Evolutionary conservation across 129 eudicot genomes (phyloP).

Genomic region (Cynara cardunculus): DNA sequence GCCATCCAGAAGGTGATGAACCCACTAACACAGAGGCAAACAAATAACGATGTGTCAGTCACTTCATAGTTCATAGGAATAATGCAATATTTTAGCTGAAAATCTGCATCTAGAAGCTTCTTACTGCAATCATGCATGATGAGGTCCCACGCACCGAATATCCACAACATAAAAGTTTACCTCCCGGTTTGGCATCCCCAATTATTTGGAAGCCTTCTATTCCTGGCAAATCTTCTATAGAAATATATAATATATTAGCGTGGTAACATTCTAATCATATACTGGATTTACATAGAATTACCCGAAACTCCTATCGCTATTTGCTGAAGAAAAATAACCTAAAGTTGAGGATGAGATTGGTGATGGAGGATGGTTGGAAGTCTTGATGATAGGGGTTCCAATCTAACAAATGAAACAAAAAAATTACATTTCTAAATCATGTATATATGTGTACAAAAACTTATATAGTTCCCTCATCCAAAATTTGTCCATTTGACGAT

Average conservation of each 20-base stretch:
- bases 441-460: not conserved
- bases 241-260: slow-evolving; percentile 2
- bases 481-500: not conserved
- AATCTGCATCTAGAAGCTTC: slow-evolving; percentile 5
- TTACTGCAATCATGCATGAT: slow-evolving; percentile 89
- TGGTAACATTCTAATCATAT: too few species aligned
- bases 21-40: slow-evolving; percentile 59
- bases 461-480: not conserved
- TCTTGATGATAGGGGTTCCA: not conserved
- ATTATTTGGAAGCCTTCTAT: slow-evolving; percentile 80
- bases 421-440: too few species aligned
- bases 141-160: slow-evolving; percentile 88
- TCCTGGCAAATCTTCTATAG: slow-evolving; percentile 69
- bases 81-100: not conserved
- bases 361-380: not conserved
- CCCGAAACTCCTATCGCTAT: not conserved
- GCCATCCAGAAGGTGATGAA: slow-evolving; percentile 96
- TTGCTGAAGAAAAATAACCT: not conserved
- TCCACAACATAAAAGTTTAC: slow-evolving; percentile 78
- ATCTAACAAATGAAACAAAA: not conserved
- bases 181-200: slow-evolving; percentile 90
- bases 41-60: not conserved
- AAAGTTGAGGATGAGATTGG: not conserved
- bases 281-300: not conserved
- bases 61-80: not conserved